Evolutionary conservation across 208 protist genomes (phyloP).

Genomic region (Acanthamoeba pearcei): DNA sequence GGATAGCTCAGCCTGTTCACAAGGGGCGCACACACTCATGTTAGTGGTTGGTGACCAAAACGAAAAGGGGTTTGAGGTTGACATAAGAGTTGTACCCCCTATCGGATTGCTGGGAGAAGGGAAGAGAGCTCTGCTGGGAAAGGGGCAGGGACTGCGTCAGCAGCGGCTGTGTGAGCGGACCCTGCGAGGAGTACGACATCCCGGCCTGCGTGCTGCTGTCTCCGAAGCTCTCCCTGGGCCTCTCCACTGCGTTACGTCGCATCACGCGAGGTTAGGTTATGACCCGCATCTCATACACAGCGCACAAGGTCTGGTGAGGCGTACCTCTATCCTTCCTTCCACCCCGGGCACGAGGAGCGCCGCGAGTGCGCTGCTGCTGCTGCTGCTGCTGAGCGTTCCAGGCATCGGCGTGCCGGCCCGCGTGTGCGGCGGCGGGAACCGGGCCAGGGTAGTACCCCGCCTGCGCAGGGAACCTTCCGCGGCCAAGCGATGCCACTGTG

Average conservation of each 20-base stretch:
- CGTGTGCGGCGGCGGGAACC: background rate
- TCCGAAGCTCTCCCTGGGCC: background rate
- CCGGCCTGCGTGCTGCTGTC: constrained; percentile 13
- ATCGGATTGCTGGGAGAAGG: constrained; percentile 34
- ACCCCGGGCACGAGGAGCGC: background rate
- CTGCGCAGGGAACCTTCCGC: constrained; percentile 8
- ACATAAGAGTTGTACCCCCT: too few species aligned
- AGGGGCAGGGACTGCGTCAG: background rate
- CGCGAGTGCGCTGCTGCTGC: background rate
- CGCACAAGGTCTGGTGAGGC: too few species aligned
- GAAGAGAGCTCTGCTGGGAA: constrained; percentile 21
- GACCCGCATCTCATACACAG: too few species aligned
- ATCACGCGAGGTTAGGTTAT: too few species aligned
- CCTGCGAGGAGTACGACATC: background rate
- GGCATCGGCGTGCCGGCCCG: background rate
- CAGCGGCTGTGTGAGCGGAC: constrained; percentile 6
- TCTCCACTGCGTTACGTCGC: background rate
- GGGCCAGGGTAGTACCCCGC: background rate
- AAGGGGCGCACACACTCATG: background rate
- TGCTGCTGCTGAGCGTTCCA: constrained; percentile 27
- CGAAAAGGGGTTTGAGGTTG: too few species aligned
- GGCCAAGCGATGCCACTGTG: background rate
- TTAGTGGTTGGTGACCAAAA: too few species aligned
- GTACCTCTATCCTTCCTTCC: too few species aligned
- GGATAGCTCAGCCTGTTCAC: background rate